Base-by-base conservation (phyloP, 2,329 filamentous ascomycete species). In the Blastomyces gilchristii region DNA sequence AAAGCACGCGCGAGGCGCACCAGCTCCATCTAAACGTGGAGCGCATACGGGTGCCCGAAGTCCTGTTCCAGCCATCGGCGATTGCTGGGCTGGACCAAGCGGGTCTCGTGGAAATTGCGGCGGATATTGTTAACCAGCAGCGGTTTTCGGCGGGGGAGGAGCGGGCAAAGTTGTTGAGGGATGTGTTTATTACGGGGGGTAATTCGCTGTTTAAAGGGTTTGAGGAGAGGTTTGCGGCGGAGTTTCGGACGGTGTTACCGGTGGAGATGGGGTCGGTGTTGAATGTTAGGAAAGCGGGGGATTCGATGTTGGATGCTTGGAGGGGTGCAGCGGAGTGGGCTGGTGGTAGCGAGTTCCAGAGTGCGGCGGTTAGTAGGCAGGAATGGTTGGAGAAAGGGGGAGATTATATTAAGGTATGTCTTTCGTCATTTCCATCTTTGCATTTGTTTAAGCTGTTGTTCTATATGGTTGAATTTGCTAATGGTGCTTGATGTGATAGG, bases 1-100 rank as follows among this genome's bases (percentile, higher is more conserved):
- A 91, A 63, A 89, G 86, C 63, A 89, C 94, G 69, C 85, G 87
- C 22, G 85, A 99, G 77, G 85, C 86, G 22, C 87, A 91, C 74
- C 93, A 97, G 76, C 80, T 99, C 60, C 94, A 99, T 75, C 85
- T 99, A 67, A 99, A 99, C 74, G 91, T 99, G 62, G 92, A 97
- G 80, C 87, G 93, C 63, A 96, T 97, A 75, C 88, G 92, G 60
- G 91, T 96, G 1, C 92, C 92, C 2, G 93, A 97, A 77, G 88
- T 97, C 9, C 83, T 96, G 22, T 97, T 97, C 79, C 90, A 95
- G 72, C 93, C 92, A 0, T 87, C 88, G 18, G 54, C 54, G 22
- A 96, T 97, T 71, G 92, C 92, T 0, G 92, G 92, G 7, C 79
- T 97, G 57, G 92, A 97, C 74, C 94, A 99, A 77, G 91, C 93